Conservation (phyloP, 345 rosid genomes). For the Syzygium grande region DNA sequence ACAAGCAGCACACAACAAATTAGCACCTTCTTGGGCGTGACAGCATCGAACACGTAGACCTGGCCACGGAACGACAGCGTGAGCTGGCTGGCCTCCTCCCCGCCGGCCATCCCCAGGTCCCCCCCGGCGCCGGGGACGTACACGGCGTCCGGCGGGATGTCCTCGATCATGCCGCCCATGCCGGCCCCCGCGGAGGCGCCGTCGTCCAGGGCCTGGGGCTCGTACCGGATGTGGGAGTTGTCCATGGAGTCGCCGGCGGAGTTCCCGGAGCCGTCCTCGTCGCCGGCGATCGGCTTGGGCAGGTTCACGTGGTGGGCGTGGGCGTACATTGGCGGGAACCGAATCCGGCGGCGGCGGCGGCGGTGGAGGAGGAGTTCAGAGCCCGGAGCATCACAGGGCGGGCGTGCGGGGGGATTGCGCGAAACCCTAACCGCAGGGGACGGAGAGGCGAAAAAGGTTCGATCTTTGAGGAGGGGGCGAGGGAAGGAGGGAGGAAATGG, state of each 20-base stretch:
- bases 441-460: neutral
- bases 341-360: neutral
- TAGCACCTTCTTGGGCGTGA: conserved; percentile 68
- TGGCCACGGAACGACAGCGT: conserved; percentile 85
- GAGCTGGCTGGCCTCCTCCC: conserved; percentile 46
- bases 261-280: conserved; percentile 21
- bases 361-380: neutral
- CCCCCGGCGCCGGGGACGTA: conserved; percentile 27
- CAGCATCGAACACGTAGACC: conserved; percentile 82
- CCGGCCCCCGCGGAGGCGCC: conserved; percentile 30
- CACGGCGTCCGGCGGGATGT: conserved; percentile 42
- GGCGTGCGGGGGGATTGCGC: neutral
- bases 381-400: neutral
- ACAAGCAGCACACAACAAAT: neutral
- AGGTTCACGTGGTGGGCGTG: conserved; percentile 48
- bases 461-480: neutral
- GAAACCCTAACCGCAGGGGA: neutral
- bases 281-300: conserved; percentile 32
- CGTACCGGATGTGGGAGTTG: conserved; percentile 7
- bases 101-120: conserved; percentile 23
- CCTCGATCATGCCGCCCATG: conserved; percentile 38
- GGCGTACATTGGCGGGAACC: conserved; percentile 40
- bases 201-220: conserved; percentile 19
- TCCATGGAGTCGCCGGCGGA: conserved; percentile 34
- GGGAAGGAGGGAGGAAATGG: neutral